Base-by-base conservation (phyloP, 495 filamentous ascomycete genomes). In the Penicillium waksmanii region DNA sequence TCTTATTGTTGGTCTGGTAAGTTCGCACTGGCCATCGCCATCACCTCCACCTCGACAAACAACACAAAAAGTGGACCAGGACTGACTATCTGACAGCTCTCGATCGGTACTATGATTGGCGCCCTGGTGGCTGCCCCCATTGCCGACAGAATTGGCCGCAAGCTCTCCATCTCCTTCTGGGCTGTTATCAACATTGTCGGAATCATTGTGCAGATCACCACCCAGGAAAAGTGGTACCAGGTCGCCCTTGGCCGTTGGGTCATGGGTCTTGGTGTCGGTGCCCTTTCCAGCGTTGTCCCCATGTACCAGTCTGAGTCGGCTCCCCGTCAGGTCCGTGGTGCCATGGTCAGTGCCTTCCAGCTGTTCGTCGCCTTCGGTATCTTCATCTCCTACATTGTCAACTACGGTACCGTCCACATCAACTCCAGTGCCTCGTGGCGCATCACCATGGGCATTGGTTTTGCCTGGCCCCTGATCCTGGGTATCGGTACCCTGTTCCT, bases 291-390 rank as follows among this genome's bases (percentile, higher is more conserved):
- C 53, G 73, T 86, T 17, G 85, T 91, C 13, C 88, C 88, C 66
- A 87, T 90, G 82, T 91, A 89, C 74, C 87, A 89, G 76, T 82
- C 80, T 51, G 88, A 91, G 70, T 87, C 85, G 47, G 84, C 82
- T 51, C 87, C 87, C 19, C 73, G 75, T 13, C 83, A 86, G 64
- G 80, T 91, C 58, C 85, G 88, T 60, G 87, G 87, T 69, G 78
- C 88, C 51, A 81, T 90, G 58, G 81, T 90, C 60, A 85, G 84
- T 51, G 82, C 83, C 43, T 95, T 96, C 79, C 91, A 96, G 77
- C 83, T 96, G 21, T 92, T 95, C 77, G 90, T 95, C 71, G 92
- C 92, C 31, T 80, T 92, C 57, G 91, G 91, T 62, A 95, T 94
- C 74, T 91, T 92, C 76, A 83, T 86, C 47, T 89, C 90, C 60